Evolutionary conservation across 352 stramenopile genomes (phyloP).

Genomic region (Globisporangium spinosum): DNA sequence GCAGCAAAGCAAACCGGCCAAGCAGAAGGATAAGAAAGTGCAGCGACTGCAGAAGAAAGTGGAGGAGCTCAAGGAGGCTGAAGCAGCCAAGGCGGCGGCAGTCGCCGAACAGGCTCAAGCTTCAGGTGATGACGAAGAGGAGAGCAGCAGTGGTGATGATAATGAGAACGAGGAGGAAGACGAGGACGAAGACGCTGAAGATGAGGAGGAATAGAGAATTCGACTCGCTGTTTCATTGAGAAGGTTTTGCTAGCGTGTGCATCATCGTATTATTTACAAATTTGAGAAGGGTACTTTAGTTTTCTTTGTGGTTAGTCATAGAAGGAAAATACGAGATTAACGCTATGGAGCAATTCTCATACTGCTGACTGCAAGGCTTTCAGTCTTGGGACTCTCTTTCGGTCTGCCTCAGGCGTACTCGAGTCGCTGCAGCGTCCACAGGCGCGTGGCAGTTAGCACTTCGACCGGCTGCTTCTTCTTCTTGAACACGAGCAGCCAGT

Average conservation of each 20-base stretch:
- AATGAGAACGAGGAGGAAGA: conserved; percentile 11
- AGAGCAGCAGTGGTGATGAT: background rate
- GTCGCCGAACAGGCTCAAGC: background rate
- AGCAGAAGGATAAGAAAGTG: conserved; percentile 24
- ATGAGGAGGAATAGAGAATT: conserved; percentile 3
- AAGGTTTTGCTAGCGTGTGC: background rate
- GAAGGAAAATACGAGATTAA: background rate
- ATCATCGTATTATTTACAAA: background rate
- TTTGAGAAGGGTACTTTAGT: background rate
- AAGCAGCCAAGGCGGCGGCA: background rate
- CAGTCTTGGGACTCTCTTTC: background rate
- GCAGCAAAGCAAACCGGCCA: conserved; percentile 20
- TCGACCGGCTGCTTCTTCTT: conserved; percentile 38
- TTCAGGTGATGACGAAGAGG: conserved; percentile 4
- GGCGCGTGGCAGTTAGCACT: conserved; percentile 37
- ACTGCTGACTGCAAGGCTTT: background rate
- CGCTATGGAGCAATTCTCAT: background rate
- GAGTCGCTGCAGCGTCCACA: conserved; percentile 40
- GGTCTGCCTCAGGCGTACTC: conserved; percentile 21
- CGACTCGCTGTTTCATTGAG: background rate
- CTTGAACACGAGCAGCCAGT: conserved; percentile 46
- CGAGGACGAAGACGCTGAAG: background rate
- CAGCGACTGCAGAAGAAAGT: conserved; percentile 14
- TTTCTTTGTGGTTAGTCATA: background rate
- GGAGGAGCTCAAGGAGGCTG: background rate